phyloP scores from a whole-genome alignment of 768 basidiomycete species.

The Tulasnella calospora region DNA sequence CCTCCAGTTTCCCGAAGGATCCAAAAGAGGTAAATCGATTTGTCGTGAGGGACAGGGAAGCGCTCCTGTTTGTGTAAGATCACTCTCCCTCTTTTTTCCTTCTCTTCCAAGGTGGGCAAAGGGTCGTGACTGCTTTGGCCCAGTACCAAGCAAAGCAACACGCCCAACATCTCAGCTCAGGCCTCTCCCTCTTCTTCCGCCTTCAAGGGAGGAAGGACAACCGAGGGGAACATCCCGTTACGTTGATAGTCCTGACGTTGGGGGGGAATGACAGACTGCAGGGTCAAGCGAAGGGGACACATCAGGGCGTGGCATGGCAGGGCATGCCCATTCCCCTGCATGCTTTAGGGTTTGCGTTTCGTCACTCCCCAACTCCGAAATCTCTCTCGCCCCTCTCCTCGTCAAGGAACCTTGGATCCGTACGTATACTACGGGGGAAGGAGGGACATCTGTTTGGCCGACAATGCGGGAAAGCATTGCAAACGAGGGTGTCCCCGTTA shows the following conservation, averaged over 20 bases:
- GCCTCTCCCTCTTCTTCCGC: not conserved
- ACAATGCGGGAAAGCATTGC: not conserved
- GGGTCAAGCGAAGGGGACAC: not conserved
- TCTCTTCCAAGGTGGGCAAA: not conserved
- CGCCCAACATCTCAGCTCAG: slow-evolving; percentile 4
- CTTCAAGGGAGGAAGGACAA: not conserved
- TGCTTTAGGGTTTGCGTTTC: slow-evolving; percentile 11
- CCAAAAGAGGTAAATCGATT: slow-evolving; percentile 10
- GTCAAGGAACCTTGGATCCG: not conserved
- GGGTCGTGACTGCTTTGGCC: not conserved
- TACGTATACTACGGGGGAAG: not conserved
- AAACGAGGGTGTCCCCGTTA: not conserved
- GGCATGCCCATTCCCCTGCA: not conserved
- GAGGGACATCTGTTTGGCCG: not conserved
- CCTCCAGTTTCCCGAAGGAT: not conserved
- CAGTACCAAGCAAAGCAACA: not conserved
- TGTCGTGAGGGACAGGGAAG: not conserved
- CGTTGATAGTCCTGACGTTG: slow-evolving; percentile 1
- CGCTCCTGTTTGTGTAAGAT: slow-evolving; percentile 3
- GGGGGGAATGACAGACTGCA: not conserved
- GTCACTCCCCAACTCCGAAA: not conserved
- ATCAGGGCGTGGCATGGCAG: not conserved
- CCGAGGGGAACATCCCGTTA: not conserved
- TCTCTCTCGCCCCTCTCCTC: not conserved
- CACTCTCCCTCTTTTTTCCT: not conserved